These are phyloP conservation scores for Scheffersomyces illinoinensis DNA, from an alignment of 1,139 yeast genomes.

Conservation along the genomic window DNA sequence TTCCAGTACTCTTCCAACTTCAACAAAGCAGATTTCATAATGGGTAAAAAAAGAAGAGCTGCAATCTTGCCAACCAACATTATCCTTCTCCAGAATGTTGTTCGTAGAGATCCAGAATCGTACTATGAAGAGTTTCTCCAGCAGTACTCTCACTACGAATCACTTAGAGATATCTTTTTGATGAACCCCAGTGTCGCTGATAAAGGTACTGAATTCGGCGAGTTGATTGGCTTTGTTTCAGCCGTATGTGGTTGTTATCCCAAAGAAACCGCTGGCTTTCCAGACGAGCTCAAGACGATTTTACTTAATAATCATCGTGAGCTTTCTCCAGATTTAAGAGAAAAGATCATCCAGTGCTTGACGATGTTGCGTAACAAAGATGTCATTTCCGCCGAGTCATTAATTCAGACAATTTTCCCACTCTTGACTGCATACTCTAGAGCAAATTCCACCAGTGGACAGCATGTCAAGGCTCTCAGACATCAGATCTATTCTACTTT, in stretches of 20 bases:
- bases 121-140: conserved; percentile 91
- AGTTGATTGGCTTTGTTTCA: conserved; percentile 83
- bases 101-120: conserved; percentile 90
- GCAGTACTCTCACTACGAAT: conserved; percentile 90
- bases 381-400: conserved; percentile 73
- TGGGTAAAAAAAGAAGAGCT: conserved; percentile 89
- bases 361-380: conserved; percentile 89
- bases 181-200: conserved; percentile 64
- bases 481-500: conserved; percentile 79
- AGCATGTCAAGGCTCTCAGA: conserved; percentile 81
- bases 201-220: conserved; percentile 71
- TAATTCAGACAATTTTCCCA: conserved; percentile 88
- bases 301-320: conserved; percentile 76
- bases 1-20: background rate
- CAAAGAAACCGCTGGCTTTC: conserved; percentile 80
- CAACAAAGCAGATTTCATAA: conserved; percentile 18
- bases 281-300: conserved; percentile 72
- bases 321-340: conserved; percentile 81
- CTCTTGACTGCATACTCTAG: conserved; percentile 55
- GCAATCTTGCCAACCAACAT: conserved; percentile 90
- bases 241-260: conserved; percentile 93
- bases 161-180: conserved; percentile 82
- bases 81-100: conserved; percentile 86
- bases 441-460: conserved; percentile 51
- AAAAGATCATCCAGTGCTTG: conserved; percentile 85